Conservation (phyloP, 306 rosid species). For the Benincasa hispida region DNA sequence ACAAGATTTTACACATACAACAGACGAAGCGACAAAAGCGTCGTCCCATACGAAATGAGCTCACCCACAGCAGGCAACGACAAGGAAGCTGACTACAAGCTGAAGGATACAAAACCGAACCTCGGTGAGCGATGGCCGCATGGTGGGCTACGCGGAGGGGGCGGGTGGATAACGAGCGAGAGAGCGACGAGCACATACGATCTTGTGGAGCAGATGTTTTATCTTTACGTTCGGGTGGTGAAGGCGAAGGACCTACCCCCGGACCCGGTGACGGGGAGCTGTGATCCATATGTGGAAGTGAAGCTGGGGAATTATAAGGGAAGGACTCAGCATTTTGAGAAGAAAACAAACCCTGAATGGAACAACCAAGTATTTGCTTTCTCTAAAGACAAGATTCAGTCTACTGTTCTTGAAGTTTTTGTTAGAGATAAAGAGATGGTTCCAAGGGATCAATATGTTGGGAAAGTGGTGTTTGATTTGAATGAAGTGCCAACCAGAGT, state of each 20-base stretch:
- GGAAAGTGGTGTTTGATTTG: slow-evolving; percentile 62
- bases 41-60: background rate
- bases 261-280: slow-evolving; percentile 37
- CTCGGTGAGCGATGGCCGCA: slow-evolving; percentile 87
- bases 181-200: slow-evolving; percentile 76
- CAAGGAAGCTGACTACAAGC: slow-evolving; percentile 43
- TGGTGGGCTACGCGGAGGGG: slow-evolving; percentile 64
- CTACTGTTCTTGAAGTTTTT: slow-evolving; percentile 48
- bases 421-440: slow-evolving; percentile 50
- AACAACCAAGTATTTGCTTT: slow-evolving; percentile 62
- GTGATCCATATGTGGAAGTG: slow-evolving; percentile 67
- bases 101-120: slow-evolving; percentile 67
- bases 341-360: slow-evolving; percentile 67
- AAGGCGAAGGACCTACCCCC: slow-evolving; percentile 68
- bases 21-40: background rate
- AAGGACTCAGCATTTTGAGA: slow-evolving; percentile 54
- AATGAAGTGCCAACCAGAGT: slow-evolving; percentile 77
- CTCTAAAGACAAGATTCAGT: slow-evolving; percentile 67
- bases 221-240: slow-evolving; percentile 63
- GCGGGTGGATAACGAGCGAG: slow-evolving; percentile 66
- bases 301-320: slow-evolving; percentile 76
- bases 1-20: background rate
- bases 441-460: slow-evolving; percentile 52
- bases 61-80: slow-evolving; percentile 18
- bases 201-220: slow-evolving; percentile 73